Conservation (phyloP, 2,329 filamentous ascomycete species). For the Blastomyces silverae region DNA sequence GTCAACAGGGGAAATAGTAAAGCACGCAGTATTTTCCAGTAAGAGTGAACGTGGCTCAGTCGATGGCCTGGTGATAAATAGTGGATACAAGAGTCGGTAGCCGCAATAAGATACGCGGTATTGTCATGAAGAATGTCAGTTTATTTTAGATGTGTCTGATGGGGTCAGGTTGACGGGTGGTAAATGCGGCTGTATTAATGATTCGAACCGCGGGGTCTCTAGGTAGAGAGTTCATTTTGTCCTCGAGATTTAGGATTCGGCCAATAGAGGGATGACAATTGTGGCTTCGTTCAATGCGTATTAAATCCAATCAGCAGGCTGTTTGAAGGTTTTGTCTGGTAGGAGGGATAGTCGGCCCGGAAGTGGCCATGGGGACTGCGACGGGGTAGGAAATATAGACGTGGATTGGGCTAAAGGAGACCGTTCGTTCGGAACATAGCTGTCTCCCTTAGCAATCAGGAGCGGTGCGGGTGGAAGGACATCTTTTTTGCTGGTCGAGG, state of each 20-base stretch:
- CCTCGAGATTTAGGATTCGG: not conserved
- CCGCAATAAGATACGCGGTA: not conserved
- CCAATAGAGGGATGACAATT: not conserved
- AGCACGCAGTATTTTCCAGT: not conserved
- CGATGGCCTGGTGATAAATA: not conserved
- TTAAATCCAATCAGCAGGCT: conserved; percentile 8
- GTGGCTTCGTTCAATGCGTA: not conserved
- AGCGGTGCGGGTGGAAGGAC: conserved; percentile 4
- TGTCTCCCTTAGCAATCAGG: not conserved
- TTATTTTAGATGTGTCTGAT: not conserved
- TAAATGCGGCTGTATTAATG: not conserved
- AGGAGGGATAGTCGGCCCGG: conserved; percentile 6
- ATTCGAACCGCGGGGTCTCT: not conserved
- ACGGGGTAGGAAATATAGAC: not conserved
- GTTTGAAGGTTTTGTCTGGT: conserved; percentile 8
- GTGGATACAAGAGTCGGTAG: not conserved
- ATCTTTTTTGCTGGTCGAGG: not conserved
- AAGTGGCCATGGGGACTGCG: conserved; percentile 3
- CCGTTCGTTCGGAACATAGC: not conserved
- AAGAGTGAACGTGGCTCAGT: not conserved
- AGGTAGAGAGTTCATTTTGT: not conserved
- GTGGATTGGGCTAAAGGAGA: conserved; percentile 1
- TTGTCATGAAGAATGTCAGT: not conserved
- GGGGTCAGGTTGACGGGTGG: not conserved
- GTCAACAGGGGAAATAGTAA: not conserved